phyloP scores from a whole-genome alignment of 345 rosid species.

The Zanthoxylum bungeanum region DNA sequence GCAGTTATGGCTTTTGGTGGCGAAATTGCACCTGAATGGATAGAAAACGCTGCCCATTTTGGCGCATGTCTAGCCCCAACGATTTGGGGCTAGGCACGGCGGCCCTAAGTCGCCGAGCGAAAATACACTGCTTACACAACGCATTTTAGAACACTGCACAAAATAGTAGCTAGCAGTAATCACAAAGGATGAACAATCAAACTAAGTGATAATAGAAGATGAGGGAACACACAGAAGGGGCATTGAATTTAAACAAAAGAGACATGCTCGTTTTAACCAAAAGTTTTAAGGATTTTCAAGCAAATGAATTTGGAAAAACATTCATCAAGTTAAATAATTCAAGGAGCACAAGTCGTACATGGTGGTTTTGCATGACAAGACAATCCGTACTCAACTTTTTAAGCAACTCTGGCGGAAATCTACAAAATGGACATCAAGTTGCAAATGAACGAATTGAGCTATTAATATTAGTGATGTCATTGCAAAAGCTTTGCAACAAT shows the following conservation, averaged over 20 bases:
- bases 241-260: neutral
- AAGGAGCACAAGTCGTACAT: constrained; percentile 38
- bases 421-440: constrained; percentile 24
- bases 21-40: no score
- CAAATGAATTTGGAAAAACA: constrained; percentile 2
- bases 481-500: neutral
- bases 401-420: constrained; percentile 69
- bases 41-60: no score
- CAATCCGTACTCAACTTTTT: constrained; percentile 66
- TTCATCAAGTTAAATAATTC: neutral
- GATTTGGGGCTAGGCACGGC: no score
- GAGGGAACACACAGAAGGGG: neutral
- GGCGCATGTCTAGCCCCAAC: no score
- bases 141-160: neutral
- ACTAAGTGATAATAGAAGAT: neutral
- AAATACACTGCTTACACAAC: neutral
- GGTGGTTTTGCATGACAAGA: constrained; percentile 92
- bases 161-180: neutral
- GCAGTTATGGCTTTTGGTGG: no score
- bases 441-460: neutral
- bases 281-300: neutral
- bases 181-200: neutral
- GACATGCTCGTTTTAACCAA: neutral
- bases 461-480: neutral
- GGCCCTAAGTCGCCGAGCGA: no score